phyloP scores from a whole-genome alignment of 2,329 filamentous ascomycete species.

The Talaromyces sp. region DNA sequence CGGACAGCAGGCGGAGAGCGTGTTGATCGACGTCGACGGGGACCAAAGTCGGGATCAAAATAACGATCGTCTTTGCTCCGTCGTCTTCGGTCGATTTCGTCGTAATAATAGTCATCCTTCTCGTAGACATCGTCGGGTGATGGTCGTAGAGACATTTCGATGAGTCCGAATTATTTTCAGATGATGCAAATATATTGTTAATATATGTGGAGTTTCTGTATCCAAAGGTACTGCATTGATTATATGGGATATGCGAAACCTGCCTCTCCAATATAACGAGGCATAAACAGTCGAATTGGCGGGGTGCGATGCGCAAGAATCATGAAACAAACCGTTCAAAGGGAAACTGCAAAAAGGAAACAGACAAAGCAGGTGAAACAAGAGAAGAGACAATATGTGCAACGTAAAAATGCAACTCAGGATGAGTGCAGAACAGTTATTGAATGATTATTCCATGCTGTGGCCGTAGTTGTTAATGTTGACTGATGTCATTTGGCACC shows the following conservation, averaged over 20 bases:
- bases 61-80: conserved; percentile 23
- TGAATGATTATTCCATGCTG: background rate
- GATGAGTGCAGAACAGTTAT: background rate
- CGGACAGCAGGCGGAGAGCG: conserved; percentile 41
- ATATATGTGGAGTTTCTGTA: too few species aligned
- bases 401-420: background rate
- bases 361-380: background rate
- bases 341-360: background rate
- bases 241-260: too few species aligned
- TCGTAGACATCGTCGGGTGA: conserved; percentile 27
- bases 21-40: conserved; percentile 22
- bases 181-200: background rate
- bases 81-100: conserved; percentile 21
- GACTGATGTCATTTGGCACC: conserved; percentile 7
- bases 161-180: background rate
- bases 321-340: background rate
- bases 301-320: background rate
- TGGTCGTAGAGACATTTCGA: conserved; percentile 29
- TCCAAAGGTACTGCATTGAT: background rate
- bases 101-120: conserved; percentile 25
- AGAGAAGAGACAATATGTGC: too few species aligned
- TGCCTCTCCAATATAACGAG: background rate
- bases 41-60: conserved; percentile 23
- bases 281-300: background rate
- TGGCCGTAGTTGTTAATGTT: background rate